Base-by-base conservation (phyloP, 2,329 filamentous ascomycete species). In the Didymella pinodella region DNA sequence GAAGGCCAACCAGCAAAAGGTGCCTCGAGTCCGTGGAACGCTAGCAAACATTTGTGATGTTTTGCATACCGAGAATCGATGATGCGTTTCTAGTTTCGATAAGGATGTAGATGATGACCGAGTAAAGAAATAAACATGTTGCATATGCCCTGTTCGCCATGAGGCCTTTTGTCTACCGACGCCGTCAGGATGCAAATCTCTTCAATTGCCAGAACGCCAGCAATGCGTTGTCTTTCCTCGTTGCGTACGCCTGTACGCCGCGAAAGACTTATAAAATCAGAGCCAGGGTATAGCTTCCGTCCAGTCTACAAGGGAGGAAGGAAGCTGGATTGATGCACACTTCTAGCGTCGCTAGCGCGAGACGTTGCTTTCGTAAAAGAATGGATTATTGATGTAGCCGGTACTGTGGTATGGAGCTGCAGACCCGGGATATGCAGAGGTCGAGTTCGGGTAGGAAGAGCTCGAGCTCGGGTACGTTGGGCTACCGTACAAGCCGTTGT, bases 291-390 rank as follows among this genome's bases (percentile, higher is more conserved):
- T n/a, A 8, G 41, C 22, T 28, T 20, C 22, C 16, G 16, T 28
- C 41, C 25, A n/a, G 12, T 29, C 43, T 25, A 29, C 14, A 31
- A 10, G 32, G 11, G n/a, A 18, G 36, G 10, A 28, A 6, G 11
- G 25, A 20, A 26, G 4, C 16, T 25, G 16, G 2, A 11, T 20
- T n/a, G 14, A 6, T 7, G 3, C n/a, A 31, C 41, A 28, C 16
- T n/a, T 12, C 41, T 54, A 59, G 25, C 50, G 56, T 34, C 46
- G 56, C 41, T 54, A 59, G 25, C 56, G 56, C 26, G 51, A 50
- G 4, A 54, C 32, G 32, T 54, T 59, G 47, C 28, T 38, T n/a
- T 59, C 56, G 38, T 59, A 59, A 32, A 45, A 54, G 47, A 50
- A 59, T 16, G 54, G 7, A 41, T 22, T 47, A 20, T 25, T 32